Base-by-base conservation (phyloP, 352 stramenopile genomes). In the Globisporangium spinosum region DNA sequence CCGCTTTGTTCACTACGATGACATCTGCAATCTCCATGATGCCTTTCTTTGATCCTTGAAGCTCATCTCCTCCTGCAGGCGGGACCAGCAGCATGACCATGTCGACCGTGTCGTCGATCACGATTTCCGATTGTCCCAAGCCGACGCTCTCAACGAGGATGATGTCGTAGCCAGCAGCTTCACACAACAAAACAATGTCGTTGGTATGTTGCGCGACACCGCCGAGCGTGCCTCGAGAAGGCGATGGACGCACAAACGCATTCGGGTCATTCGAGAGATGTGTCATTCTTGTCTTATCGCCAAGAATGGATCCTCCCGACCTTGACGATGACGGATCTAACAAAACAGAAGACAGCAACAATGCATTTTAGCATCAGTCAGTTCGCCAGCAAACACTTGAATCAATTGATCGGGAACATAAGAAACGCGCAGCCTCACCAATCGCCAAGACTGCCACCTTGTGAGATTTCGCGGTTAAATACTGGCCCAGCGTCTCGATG, bases 1-100 rank as follows among this genome's bases (percentile, higher is more conserved):
- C 97, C 3, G 97, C 93, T 76, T 99, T 99, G 77, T 99, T 99
- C 17, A 99, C 95, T 10, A 98, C 90, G 27, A 99, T 77, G 23
- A 99, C 84, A 71, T 99, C 96, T 8, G 97, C 96, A 51, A 98
- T 93, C 78, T 99, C 97, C 67, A 99, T 97, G 77, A 99, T 99
- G 15, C 97, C 97, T 67, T 99, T 99, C 80, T 99, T 99, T n/a
- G 92, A 92, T 17, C 94, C 97, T 77, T 99, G 97, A 32, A 99
- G 77, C 66, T 98, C 95, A 76, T 99, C 97, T 15, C 97, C 97
- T 29, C 93, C 93, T n/a, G 89, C 97, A 1, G 97, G 97, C 15
- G 97, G 91, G 34, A 99, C 80, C 23, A 99, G 68, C 54, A 99
- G 84, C 73, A 99, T 87, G 27, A 99, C 80, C 84, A 99, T 97